A percentile compares a stretch with the other conserved stretches of the same genome.
Conservation (phyloP, 2,329 filamentous ascomycete species). For the Alternaria panax region DNA sequence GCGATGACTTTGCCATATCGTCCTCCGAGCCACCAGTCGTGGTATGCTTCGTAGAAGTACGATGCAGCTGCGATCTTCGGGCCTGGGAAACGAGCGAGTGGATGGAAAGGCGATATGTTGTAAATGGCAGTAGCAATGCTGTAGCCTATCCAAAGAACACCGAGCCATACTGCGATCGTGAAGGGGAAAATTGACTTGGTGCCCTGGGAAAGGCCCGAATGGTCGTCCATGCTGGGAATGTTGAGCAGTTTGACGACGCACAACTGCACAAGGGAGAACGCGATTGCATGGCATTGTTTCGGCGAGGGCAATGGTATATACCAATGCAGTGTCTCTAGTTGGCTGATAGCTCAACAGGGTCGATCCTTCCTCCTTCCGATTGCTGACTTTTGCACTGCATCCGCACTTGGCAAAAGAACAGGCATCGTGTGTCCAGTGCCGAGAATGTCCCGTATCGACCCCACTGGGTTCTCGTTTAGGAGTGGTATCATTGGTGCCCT, state of each 20-base stretch:
- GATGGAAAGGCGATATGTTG: conserved; percentile 36
- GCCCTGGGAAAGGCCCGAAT: conserved; percentile 19
- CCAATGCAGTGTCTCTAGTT: background rate
- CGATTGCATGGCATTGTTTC: conserved; percentile 9
- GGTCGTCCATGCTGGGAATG: conserved; percentile 24
- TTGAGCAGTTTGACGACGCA: conserved; percentile 8
- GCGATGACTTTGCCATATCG: conserved; percentile 47
- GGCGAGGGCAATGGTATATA: conserved; percentile 25
- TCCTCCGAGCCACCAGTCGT: conserved; percentile 38
- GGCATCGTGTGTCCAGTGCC: background rate
- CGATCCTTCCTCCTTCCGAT: conserved; percentile 10
- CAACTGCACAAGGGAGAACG: conserved; percentile 16
- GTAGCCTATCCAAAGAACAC: conserved; percentile 28
- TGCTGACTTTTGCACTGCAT: conserved; percentile 5
- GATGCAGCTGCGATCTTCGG: conserved; percentile 40
- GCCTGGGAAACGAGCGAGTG: conserved; percentile 36
- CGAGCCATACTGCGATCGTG: conserved; percentile 22
- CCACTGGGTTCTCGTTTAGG: background rate
- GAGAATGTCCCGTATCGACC: conserved; percentile 1
- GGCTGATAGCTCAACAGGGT: conserved; percentile 4
- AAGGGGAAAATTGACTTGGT: conserved; percentile 21
- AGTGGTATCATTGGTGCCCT: conserved; percentile 1
- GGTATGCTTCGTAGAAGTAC: conserved; percentile 40
- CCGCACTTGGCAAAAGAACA: conserved; percentile 5
- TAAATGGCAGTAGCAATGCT: conserved; percentile 27